phyloP scores from a whole-genome alignment of 495 filamentous ascomycete genomes.

The Trichoderma reesei region DNA sequence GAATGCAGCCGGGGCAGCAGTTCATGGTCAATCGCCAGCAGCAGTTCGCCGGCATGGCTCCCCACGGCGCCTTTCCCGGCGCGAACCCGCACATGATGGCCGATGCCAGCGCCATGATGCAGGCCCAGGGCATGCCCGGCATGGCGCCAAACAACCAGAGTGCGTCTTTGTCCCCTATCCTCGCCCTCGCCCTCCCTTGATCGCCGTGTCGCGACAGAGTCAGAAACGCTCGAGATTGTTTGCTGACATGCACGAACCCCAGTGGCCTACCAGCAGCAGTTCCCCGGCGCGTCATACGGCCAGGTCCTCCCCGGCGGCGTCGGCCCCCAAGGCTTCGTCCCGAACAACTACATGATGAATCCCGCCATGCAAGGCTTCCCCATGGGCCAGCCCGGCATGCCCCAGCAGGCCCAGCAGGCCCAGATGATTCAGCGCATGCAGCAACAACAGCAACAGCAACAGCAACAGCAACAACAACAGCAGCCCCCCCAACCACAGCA shows the following conservation, averaged over 20 bases:
- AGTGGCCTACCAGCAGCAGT: constrained; percentile 47
- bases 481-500: constrained; percentile 21
- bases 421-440: constrained; percentile 34
- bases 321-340: constrained; percentile 35
- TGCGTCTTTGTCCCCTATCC: constrained; percentile 25
- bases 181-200: neutral
- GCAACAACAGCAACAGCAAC: constrained; percentile 15
- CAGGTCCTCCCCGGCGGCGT: constrained; percentile 32
- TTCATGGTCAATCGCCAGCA: constrained; percentile 35
- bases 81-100: constrained; percentile 39
- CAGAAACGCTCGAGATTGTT: neutral
- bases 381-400: constrained; percentile 28
- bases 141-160: constrained; percentile 43
- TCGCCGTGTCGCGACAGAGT: neutral
- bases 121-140: constrained; percentile 42
- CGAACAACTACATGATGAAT: constrained; percentile 40
- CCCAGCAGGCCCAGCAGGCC: constrained; percentile 34
- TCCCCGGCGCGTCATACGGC: constrained; percentile 41
- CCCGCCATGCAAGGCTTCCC: constrained; percentile 27
- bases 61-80: constrained; percentile 33
- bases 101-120: constrained; percentile 41
- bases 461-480: constrained; percentile 18
- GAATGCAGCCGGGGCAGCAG: constrained; percentile 38
- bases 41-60: constrained; percentile 31
- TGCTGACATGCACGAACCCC: constrained; percentile 16